These are phyloP conservation scores for Pholiota adiposa DNA, from an alignment of 1,284 basidiomycete genomes.

Conservation along the genomic window DNA sequence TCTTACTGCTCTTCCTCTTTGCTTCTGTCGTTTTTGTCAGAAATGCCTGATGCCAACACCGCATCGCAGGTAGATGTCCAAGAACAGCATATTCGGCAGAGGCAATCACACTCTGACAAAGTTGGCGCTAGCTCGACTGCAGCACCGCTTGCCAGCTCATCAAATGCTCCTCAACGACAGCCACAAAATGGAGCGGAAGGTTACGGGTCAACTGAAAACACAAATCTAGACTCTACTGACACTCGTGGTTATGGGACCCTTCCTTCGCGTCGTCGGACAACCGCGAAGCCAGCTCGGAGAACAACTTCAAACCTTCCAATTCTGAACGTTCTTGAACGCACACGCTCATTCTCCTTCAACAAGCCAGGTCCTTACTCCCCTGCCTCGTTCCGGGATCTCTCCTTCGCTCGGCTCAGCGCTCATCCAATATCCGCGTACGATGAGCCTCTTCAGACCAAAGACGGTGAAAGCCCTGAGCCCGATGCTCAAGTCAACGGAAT, in stretches of 20 bases:
- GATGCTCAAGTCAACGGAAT: constrained; percentile 82
- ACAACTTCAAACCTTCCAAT: constrained; percentile 38
- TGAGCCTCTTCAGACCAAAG: constrained; percentile 45
- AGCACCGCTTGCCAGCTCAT: constrained; percentile 1
- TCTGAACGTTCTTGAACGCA: constrained; percentile 35
- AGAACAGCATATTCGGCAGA: not conserved
- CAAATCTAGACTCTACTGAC: constrained; percentile 19
- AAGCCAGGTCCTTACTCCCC: constrained; percentile 30
- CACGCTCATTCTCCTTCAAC: constrained; percentile 32
- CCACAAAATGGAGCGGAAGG: constrained; percentile 2
- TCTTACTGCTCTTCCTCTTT: not conserved
- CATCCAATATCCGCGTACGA: constrained; percentile 80
- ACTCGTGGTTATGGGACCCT: constrained; percentile 52
- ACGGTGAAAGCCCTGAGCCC: constrained; percentile 49
- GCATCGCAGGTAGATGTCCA: not conserved
- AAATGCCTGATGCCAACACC: not conserved
- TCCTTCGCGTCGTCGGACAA: constrained; percentile 33
- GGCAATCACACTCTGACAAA: constrained; percentile 16
- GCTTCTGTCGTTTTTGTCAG: not conserved
- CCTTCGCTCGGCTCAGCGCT: constrained; percentile 41
- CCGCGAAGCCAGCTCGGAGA: constrained; percentile 34
- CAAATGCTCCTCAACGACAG: not conserved
- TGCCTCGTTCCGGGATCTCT: constrained; percentile 42
- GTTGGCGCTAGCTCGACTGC: constrained; percentile 42
- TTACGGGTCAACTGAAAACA: constrained; percentile 19